Evolutionary conservation across 306 rosid genomes (phyloP).

Genomic region (Glycine tomentella): DNA sequence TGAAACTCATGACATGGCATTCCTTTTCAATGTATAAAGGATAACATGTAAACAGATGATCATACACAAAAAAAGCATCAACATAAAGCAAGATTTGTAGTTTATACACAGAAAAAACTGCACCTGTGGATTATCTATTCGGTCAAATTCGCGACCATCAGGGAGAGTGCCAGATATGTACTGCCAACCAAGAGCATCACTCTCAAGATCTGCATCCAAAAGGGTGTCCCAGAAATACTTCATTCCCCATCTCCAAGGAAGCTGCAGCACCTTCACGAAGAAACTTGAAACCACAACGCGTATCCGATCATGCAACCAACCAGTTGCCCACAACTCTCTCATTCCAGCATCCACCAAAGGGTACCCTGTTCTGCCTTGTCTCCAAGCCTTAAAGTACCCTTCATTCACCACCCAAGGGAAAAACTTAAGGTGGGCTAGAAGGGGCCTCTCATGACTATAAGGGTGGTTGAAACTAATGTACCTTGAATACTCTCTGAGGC

Average conservation of each 20-base stretch:
- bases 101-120: constrained; percentile 37
- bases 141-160: constrained; percentile 93
- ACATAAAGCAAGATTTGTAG: neutral
- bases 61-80: constrained; percentile 4
- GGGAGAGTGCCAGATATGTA: constrained; percentile 96
- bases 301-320: constrained; percentile 97
- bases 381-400: constrained; percentile 92
- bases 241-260: constrained; percentile 99
- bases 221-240: constrained; percentile 99
- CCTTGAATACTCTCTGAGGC: constrained; percentile 96
- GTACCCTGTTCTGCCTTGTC: constrained; percentile 99
- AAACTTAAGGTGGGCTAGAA: constrained; percentile 87
- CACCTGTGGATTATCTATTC: constrained; percentile 99
- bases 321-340: constrained; percentile 99
- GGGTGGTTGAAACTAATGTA: constrained; percentile 98
- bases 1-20: constrained; percentile 14
- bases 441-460: constrained; percentile 89
- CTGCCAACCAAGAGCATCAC: constrained; percentile 99
- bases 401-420: constrained; percentile 92
- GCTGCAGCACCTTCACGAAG: constrained; percentile 99
- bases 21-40: neutral
- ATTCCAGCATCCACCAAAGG: constrained; percentile 99
- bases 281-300: constrained; percentile 98
- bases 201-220: constrained; percentile 97
- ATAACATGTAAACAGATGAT: constrained; percentile 14